phyloP scores from a whole-genome alignment of 768 basidiomycete genomes.

The Amanita subjunquillea region DNA sequence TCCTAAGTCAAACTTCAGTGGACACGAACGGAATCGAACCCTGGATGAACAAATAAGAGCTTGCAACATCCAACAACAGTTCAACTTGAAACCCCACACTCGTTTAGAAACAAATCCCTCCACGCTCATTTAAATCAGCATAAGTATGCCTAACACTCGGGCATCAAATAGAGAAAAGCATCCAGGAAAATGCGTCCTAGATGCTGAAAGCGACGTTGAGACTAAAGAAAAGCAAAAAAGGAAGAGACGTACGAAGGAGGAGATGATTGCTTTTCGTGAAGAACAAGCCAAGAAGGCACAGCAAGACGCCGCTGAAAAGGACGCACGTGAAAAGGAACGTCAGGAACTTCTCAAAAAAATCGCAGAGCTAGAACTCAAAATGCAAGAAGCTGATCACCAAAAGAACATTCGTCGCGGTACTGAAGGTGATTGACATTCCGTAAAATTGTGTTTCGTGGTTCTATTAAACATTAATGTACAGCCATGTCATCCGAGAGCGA shows the following conservation, averaged over 20 bases:
- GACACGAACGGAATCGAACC: background rate
- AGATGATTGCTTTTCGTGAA: background rate
- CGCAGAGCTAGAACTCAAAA: background rate
- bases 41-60: background rate
- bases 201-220: background rate
- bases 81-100: background rate
- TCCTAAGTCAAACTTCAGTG: no score
- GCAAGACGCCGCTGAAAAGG: background rate
- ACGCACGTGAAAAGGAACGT: background rate
- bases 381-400: background rate
- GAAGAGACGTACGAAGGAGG: background rate
- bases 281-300: background rate
- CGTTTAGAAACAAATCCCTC: background rate
- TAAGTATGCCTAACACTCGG: background rate
- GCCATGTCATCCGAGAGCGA: background rate
- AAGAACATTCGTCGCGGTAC: background rate
- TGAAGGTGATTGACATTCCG: background rate
- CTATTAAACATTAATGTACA: background rate
- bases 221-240: background rate
- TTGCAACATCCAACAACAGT: background rate
- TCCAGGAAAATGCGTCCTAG: background rate
- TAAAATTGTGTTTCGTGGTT: background rate
- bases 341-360: background rate
- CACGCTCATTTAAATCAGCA: background rate
- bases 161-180: background rate